A percentile compares a stretch with the other conserved stretches of the same genome.
Evolutionary conservation across 1,284 basidiomycete genomes (phyloP).

Genomic region (Pulveroboletus sp.): DNA sequence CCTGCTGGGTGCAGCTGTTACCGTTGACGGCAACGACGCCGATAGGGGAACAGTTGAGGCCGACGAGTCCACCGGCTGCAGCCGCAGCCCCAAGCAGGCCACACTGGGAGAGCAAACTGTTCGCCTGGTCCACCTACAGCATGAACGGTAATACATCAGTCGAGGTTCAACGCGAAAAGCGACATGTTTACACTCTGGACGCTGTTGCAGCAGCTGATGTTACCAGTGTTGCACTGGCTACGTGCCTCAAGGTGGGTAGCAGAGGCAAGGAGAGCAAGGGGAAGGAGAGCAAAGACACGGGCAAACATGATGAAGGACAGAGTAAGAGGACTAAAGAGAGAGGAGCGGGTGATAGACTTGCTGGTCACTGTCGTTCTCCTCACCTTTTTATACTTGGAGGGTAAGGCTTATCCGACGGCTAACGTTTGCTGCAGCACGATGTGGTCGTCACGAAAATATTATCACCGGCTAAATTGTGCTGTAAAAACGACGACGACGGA

Average conservation of each 20-base stretch:
- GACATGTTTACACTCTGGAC: not conserved
- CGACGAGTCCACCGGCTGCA: not conserved
- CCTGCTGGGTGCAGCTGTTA: slow-evolving; percentile 2
- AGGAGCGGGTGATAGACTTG: not conserved
- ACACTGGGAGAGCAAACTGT: no score
- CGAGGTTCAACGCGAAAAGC: fast-evolving
- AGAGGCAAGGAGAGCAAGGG: slow-evolving; percentile 17
- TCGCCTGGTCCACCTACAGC: not conserved
- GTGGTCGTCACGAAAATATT: not conserved
- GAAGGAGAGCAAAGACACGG: slow-evolving; percentile 25
- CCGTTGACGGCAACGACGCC: not conserved
- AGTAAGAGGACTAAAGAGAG: not conserved
- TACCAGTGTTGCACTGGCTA: slow-evolving; percentile 4
- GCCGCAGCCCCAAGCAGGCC: not conserved
- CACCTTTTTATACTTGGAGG: slow-evolving; percentile 21
- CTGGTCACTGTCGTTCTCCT: not conserved
- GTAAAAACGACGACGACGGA: not conserved
- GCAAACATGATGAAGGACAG: slow-evolving; percentile 18
- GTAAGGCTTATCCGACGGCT: not conserved
- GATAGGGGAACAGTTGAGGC: not conserved
- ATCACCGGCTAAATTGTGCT: slow-evolving; percentile 4
- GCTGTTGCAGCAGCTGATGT: slow-evolving; percentile 11
- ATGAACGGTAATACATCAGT: not conserved
- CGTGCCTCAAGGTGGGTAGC: slow-evolving; percentile 10
- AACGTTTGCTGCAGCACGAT: slow-evolving; percentile 2